Percentiles rank a stretch among this genome's conserved stretches.
phyloP scores from a whole-genome alignment of 2,329 filamentous ascomycete species.

The Arthrobotrys sphaeroides region DNA sequence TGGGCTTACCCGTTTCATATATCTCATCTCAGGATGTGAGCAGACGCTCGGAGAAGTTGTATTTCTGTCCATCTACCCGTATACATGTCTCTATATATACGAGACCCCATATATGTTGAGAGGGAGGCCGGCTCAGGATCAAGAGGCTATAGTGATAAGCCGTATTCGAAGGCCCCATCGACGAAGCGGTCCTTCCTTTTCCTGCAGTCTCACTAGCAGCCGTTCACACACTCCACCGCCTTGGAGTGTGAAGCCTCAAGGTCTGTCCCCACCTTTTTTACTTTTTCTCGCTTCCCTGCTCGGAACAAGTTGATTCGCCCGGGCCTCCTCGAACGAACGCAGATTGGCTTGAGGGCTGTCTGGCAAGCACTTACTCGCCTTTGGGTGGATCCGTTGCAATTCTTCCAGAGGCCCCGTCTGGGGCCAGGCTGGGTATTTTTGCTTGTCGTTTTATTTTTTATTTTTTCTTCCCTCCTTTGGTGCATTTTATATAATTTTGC shows the following conservation, averaged over 20 bases:
- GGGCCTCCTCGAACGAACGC: slow-evolving; percentile 52
- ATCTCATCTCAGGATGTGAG: slow-evolving; percentile 30
- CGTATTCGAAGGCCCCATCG: neutral
- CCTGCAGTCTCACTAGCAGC: slow-evolving; percentile 21
- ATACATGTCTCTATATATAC: neutral
- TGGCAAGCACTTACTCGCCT: slow-evolving; percentile 45
- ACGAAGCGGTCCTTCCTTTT: slow-evolving; percentile 36
- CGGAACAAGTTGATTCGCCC: slow-evolving; percentile 54
- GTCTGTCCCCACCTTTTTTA: slow-evolving; percentile 51
- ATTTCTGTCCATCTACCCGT: too few relatives aligned
- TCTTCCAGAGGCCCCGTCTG: slow-evolving; percentile 52
- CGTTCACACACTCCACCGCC: neutral
- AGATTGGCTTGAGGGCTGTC: slow-evolving; percentile 47
- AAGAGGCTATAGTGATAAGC: neutral
- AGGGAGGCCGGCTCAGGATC: neutral
- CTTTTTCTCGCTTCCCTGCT: slow-evolving; percentile 54
- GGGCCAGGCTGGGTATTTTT: slow-evolving; percentile 54
- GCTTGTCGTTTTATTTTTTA: slow-evolving; percentile 48
- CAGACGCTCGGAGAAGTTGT: neutral
- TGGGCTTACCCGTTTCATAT: slow-evolving; percentile 27
- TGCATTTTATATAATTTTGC: slow-evolving; percentile 53
- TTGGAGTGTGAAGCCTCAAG: slow-evolving; percentile 45
- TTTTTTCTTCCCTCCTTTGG: slow-evolving; percentile 43
- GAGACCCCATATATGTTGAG: neutral
- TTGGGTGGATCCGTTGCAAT: slow-evolving; percentile 47